A percentile compares a stretch with the other conserved stretches of the same genome.
These are phyloP conservation scores for Canavalia gladiata DNA, from an alignment of 306 rosid genomes.

Conservation along the genomic window DNA sequence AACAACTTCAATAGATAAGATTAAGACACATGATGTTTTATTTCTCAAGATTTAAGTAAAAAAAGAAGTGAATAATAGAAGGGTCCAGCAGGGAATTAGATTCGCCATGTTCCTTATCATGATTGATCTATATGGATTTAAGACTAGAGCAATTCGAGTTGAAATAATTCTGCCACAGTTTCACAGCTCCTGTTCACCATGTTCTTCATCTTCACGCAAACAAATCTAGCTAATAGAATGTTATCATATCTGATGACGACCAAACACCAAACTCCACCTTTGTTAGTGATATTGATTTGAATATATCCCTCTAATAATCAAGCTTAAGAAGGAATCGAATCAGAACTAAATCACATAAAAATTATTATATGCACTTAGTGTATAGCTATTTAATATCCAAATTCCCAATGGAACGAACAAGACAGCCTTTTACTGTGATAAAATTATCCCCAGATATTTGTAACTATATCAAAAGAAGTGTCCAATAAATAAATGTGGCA, in stretches of 20 bases:
- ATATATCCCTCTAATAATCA: neutral
- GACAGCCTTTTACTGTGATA: neutral
- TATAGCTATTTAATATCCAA: neutral
- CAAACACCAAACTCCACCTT: neutral
- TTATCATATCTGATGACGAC: neutral
- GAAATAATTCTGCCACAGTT: neutral
- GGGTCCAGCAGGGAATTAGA: neutral
- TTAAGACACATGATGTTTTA: neutral
- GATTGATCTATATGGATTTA: neutral
- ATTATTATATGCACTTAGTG: neutral
- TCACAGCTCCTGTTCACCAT: neutral
- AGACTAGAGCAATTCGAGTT: neutral
- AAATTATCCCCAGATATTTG: slow-evolving; percentile 16
- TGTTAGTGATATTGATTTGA: slow-evolving; percentile 22
- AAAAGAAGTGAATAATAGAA: neutral
- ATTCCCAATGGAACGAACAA: neutral
- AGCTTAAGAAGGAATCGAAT: neutral
- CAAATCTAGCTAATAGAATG: neutral
- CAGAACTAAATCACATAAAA: slow-evolving; percentile 15
- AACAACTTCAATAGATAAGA: too few relatives aligned
- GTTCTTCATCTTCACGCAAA: slow-evolving; percentile 1
- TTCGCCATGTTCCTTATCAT: neutral
- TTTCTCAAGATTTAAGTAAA: neutral
- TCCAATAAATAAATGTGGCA: too few relatives aligned
- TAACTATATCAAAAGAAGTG: neutral